These are phyloP conservation scores for Curvularia lunata DNA, from an alignment of 2,329 filamentous ascomycete species.

Conservation along the genomic window DNA sequence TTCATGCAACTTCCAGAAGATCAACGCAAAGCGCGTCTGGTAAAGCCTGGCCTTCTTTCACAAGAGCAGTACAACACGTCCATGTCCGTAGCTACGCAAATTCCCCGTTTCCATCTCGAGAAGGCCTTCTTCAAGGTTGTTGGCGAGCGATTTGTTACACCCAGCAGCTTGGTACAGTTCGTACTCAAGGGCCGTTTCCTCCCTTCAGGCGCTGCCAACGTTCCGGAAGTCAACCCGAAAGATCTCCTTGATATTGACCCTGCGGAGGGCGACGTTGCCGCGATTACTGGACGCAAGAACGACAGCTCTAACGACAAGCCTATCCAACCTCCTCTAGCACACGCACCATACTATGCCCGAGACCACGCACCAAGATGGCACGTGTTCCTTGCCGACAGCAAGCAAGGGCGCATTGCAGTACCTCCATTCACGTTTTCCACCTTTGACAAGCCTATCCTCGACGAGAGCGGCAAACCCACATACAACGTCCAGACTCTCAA, in stretches of 20 bases:
- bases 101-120: constrained; percentile 82
- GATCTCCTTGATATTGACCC: constrained; percentile 92
- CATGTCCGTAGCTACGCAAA: constrained; percentile 77
- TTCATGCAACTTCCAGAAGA: constrained; percentile 86
- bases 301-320: constrained; percentile 70
- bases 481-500: constrained; percentile 96
- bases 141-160: constrained; percentile 90
- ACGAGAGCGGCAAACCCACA: constrained; percentile 81
- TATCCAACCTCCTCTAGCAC: constrained; percentile 81
- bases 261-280: constrained; percentile 89
- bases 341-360: constrained; percentile 87
- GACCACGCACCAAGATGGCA: constrained; percentile 93
- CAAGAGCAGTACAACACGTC: constrained; percentile 78
- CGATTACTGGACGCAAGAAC: constrained; percentile 74
- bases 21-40: constrained; percentile 72
- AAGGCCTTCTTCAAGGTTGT: constrained; percentile 99
- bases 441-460: constrained; percentile 88
- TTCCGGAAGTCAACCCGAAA: constrained; percentile 75
- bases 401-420: constrained; percentile 94
- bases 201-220: constrained; percentile 77
- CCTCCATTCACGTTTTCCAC: constrained; percentile 93
- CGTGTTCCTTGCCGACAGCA: constrained; percentile 90
- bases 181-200: constrained; percentile 95
- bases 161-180: constrained; percentile 88
- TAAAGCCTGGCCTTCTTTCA: constrained; percentile 73